Base-by-base conservation (phyloP, 2,329 filamentous ascomycete genomes). In the Arthrinium phaeospermum region DNA sequence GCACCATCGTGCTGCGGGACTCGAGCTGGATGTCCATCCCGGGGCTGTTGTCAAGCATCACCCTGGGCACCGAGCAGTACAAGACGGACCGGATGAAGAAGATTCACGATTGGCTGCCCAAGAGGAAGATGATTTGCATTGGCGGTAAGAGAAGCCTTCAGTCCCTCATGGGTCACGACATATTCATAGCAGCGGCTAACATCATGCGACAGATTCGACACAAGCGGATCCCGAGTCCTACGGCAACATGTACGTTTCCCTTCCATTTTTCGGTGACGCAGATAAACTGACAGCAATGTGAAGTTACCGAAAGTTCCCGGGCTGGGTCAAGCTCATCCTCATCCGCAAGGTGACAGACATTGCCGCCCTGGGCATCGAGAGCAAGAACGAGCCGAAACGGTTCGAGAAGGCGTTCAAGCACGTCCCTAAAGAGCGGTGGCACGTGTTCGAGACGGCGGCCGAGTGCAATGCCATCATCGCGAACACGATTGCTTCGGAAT, bases 141-240 rank as follows among this genome's bases (percentile, higher is more conserved):
- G 96, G 96, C 0, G 57, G 57, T 64, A 41, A 41, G 57, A n/a
- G 16, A 64, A 37, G 10, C 6, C 57, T 8, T 41, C 10, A 5
- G 6, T 22, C 8, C 5, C 22, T 3, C 7, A 37, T 3, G 27
- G 6, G 8, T 30, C 27, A 37, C 22, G 5, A 13, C 51, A 16
- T 22, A 22, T n/a, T 30, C 30, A 12, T 22, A 1, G 5, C 16
- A 10, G 34, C n/a, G n/a, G n/a, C 34, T 64, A n/a, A 64, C 14
- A 10, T 10, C 10, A 2, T 41, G 16, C 10, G 34, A n/a, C 34
- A 64, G 96, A 98, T 82, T 96, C 92, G 51, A 98, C 95, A 0
- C 96, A 98, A 82, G 92, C 90, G 37, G 96, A 98, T 77, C 95
- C 96, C 0, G 96, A 98, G 80, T 90, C 94, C 0, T 98, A 98